Evolutionary conservation across 148 eudicot species (phyloP), one percentile per base, ranked within the genome.

Genomic region (Nepenthes mirabilis): DNA sequence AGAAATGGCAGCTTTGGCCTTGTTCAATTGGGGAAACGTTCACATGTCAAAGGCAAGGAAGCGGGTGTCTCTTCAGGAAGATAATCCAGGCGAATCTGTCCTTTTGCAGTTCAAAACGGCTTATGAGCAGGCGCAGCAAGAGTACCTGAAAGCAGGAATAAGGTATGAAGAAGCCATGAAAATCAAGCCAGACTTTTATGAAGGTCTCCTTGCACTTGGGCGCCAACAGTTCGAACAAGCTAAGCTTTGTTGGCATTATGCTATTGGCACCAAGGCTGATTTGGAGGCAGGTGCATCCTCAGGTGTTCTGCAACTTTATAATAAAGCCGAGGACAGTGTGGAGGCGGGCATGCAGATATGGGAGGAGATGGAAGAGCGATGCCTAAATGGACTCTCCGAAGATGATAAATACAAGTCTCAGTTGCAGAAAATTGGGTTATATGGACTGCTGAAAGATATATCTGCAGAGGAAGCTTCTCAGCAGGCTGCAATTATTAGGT

Each of bases 21-120:
- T 88, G 80, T 93, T 93, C 75, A 88, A 93, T 57, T 88, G 91
- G 86, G 98, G 98, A 49, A 93, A 88, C 72, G 95, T 88, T 72
- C 98, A 93, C 72, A 74, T 93, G 95, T 86, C 88, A 13, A 86
- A 76, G 81, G 95, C 96, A 55, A 79, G 23, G 23, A 23, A 23
- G 23, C 23, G 23, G 23, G 23, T 23, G 23, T 23, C 23, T 23
- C n/a, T 75, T 32, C 59, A 79, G 33, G 98, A 85, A 65, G 86
- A 85, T 59, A 68, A 64, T 72, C 79, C 82, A 0, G 63, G 52
- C 8, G 91, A 86, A 65, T 59, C 75, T 32, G 14, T 75, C 57
- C 57, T 66, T 61, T 64, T 57, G 47, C 82, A 83, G 68, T 74
- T 85, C 5, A 83, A 77, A 65, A 50, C 65, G 34, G 85, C 91